Base-by-base conservation (phyloP, 495 filamentous ascomycete genomes). In the Penicillium antarcticum region DNA sequence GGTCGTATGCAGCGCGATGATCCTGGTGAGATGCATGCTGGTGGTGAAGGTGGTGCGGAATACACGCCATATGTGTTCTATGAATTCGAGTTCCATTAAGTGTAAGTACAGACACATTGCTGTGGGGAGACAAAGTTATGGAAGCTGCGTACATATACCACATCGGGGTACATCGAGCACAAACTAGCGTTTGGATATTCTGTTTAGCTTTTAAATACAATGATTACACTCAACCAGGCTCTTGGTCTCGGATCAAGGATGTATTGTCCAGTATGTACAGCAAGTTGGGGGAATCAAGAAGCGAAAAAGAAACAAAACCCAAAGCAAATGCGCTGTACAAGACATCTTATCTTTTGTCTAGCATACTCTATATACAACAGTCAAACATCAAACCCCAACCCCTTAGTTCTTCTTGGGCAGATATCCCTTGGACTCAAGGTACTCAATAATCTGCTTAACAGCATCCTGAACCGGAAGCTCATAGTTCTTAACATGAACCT, bases 61-160 rank as follows among this genome's bases (percentile, higher is more conserved):
- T 98, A 97, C 73, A 90, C 90, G 49, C 84, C 94, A 24, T 98
- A 95, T 73, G 95, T 97, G 66, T 97, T 89, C 73, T 98, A 97
- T 72, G 90, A 96, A 59, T 91, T 97, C 66, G 87, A 91, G 64
- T 86, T 95, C 65, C 76, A 79, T 59, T 72, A 34, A 57, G 47
- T 41, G 9, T 43, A 37, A 36, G 7, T 5, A 42, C 36, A n/a
- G 39, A 10, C 14, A 11, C 35, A n/a, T 53, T 7, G 33, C 23
- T 45, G 33, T 13, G 7, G 21, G 29, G 5, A 26, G 31, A 34
- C 29, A 33, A 36, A 35, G 45, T 39, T n/a, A 34, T 37, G 18
- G 45, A 29, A 38, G 39, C 55, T 53, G 59, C 62, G 62, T 66
- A 61, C 60, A 65, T 66, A 66, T 66, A 66, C 58, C 53, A n/a